Evolutionary conservation across 495 filamentous ascomycete genomes (phyloP).

Genomic region (Aspergillus haitiensis): DNA sequence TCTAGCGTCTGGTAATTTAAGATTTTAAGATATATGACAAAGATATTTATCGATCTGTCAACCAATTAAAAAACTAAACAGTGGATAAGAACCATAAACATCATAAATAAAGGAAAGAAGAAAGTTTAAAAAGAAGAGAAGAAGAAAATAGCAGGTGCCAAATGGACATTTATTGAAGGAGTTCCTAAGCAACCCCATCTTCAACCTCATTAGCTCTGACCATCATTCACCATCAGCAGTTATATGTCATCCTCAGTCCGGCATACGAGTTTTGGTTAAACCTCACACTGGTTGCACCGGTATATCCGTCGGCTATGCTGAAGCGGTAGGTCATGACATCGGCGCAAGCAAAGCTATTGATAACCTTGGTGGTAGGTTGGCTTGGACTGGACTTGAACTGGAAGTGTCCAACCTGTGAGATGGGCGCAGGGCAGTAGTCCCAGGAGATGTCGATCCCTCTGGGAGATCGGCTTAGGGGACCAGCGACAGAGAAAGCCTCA

Average conservation of each 20-base stretch:
- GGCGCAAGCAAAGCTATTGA: constrained; percentile 17
- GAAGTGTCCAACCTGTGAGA: constrained; percentile 10
- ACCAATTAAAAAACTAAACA: no score
- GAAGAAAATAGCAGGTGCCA: no score
- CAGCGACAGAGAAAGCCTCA: constrained; percentile 12
- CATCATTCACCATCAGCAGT: constrained; percentile 4
- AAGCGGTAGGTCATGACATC: constrained; percentile 11
- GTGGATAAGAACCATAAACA: no score
- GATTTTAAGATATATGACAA: no score
- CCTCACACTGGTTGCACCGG: constrained; percentile 5
- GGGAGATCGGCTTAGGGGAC: constrained; percentile 13
- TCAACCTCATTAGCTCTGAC: no score
- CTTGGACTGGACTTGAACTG: constrained; percentile 7
- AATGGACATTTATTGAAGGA: no score
- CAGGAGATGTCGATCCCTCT: constrained; percentile 15
- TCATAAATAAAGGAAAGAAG: no score
- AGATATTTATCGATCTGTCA: no score
- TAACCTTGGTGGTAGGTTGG: constrained; percentile 5
- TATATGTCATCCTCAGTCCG: constrained; percentile 15
- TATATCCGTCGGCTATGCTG: constrained; percentile 14
- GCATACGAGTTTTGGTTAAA: constrained; percentile 1
- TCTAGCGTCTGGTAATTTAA: no score
- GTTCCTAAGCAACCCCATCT: no score
- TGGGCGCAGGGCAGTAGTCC: constrained; percentile 14
- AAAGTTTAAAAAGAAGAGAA: no score